Evolutionary conservation across 768 basidiomycete species (phyloP), one percentile per base, ranked within the genome.

Genomic region (Phlegmacium glaucopus): DNA sequence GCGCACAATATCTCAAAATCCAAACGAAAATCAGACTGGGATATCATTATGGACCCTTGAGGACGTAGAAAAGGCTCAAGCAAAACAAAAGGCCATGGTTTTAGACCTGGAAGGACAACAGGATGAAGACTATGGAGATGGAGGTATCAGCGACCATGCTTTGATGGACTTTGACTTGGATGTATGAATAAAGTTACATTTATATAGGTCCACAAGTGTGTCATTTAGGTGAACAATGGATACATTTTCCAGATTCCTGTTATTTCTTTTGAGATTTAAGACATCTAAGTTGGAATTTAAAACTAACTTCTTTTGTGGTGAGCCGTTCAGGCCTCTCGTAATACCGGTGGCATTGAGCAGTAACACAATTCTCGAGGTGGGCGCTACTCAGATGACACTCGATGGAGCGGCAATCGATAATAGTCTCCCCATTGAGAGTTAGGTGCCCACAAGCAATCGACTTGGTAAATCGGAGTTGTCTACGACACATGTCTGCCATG

Each of bases 1-100:
- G 82, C 84, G 96, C 7, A 87, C 88, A n/a, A 99, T 99, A 60
- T 97, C 95, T 10, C 96, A 99, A 69, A 95, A 94, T 59, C 90
- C 90, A 39, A 94, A 94, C 53, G 94, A 97, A 68, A 92, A 94
- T 59, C 88, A 90, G 65, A 97, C 94, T 2, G 94, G 94, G 0
- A 73, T 97, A 26, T 94, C 91, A 13, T 72, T 98, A 30, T 99
- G 96, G 96, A 91, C 92, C 15, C 68, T 98, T 30, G 90, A 93
- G 58, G 90, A 98, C 63, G 78, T 99, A 11, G 79, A 91, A 58
- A 87, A 83, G 63, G 85, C 86, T 37, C 94, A 96, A 64, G 77
- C 77, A 28, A 88, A 88, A 60, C 89, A 92, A 55, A 82, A 78
- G 62, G 87, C 79, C 40, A 74, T 85, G 15, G 79, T 76, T 35